Evolutionary conservation across 768 basidiomycete species (phyloP).

Genomic region (Suillus brevipes): DNA sequence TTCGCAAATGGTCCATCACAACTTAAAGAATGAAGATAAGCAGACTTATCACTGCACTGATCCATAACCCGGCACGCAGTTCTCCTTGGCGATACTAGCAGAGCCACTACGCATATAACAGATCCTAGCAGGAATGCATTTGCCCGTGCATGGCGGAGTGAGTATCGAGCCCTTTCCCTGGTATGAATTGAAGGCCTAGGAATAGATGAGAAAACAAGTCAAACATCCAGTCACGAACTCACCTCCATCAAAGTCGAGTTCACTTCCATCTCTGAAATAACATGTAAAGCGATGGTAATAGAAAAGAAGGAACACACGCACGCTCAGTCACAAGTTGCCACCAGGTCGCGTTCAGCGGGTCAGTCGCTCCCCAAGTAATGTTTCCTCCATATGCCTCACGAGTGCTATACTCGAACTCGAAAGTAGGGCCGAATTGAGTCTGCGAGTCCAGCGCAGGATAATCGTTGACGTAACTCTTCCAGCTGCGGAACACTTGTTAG

Average conservation of each 20-base stretch:
- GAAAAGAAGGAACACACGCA: conserved; percentile 28
- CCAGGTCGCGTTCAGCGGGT: conserved; percentile 80
- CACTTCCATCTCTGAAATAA: conserved; percentile 51
- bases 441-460: conserved; percentile 63
- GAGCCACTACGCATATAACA: conserved; percentile 81
- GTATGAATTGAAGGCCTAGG: conserved; percentile 62
- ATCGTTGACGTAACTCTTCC: conserved; percentile 60
- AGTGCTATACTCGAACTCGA: conserved; percentile 63
- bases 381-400: conserved; percentile 63
- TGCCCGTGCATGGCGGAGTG: conserved; percentile 55
- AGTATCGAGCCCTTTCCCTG: conserved; percentile 70
- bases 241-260: conserved; percentile 61
- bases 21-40: background rate
- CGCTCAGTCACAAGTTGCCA: conserved; percentile 81
- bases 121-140: conserved; percentile 66
- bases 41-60: conserved; percentile 57
- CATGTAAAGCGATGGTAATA: conserved; percentile 4
- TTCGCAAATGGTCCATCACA: background rate
- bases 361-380: conserved; percentile 56
- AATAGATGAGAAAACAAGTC: conserved; percentile 7
- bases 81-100: conserved; percentile 55
- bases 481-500: conserved; percentile 40
- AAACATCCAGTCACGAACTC: conserved; percentile 20
- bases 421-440: conserved; percentile 58
- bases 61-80: conserved; percentile 63